Percentiles rank a stretch among this genome's conserved stretches.
Conservation (phyloP, 2,329 filamentous ascomycete genomes). For the Davidsoniella eucalypti region DNA sequence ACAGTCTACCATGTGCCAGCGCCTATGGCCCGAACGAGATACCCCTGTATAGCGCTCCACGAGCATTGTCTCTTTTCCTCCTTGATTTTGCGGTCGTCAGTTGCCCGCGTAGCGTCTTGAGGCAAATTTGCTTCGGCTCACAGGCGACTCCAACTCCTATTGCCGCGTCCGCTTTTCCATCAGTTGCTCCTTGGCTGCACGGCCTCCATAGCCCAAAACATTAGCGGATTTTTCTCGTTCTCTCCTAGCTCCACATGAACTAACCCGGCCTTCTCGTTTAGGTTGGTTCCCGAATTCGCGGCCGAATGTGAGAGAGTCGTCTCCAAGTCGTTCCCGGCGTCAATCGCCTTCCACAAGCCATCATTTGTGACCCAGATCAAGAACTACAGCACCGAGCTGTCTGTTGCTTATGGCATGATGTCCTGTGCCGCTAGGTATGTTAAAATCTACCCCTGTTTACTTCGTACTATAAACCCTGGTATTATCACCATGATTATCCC, state of each 20-base stretch:
- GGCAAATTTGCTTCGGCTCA: background rate
- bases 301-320: conserved; percentile 44
- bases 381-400: conserved; percentile 36
- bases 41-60: too few species aligned
- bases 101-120: background rate
- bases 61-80: background rate
- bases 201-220: too few species aligned
- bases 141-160: background rate
- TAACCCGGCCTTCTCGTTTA: conserved; percentile 14
- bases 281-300: conserved; percentile 39
- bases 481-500: too few species aligned
- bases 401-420: conserved; percentile 40
- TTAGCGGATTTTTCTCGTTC: conserved; percentile 10
- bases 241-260: conserved; percentile 13
- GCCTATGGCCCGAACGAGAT: background rate
- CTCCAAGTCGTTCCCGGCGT: conserved; percentile 43
- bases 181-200: background rate
- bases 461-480: background rate
- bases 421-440: conserved; percentile 42
- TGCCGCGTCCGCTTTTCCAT: background rate
- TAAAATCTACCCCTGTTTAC: conserved; percentile 12
- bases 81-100: background rate
- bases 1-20: background rate
- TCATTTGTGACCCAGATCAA: conserved; percentile 45
- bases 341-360: conserved; percentile 46